Conservation (phyloP, 1,284 basidiomycete genomes). For the Boletus mariae region DNA sequence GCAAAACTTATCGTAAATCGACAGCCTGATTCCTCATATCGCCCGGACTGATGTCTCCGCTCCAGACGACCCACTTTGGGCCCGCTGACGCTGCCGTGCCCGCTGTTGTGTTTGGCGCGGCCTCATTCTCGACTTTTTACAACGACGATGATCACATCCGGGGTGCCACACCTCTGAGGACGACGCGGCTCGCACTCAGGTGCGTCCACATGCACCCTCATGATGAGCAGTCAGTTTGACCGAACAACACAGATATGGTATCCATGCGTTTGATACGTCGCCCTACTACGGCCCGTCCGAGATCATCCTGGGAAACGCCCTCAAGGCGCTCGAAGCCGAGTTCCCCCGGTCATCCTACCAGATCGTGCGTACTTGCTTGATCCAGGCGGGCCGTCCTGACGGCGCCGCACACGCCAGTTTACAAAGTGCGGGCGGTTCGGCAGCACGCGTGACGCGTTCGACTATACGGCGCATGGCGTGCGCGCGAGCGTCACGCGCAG, state of each 20-base stretch:
- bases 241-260: conserved; percentile 64
- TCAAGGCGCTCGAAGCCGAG: conserved; percentile 60
- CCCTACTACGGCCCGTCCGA: conserved; percentile 91
- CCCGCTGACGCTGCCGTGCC: conserved; percentile 38
- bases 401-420: conserved; percentile 41
- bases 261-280: conserved; percentile 88
- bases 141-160: conserved; percentile 61
- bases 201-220: conserved; percentile 30
- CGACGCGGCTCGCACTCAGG: conserved; percentile 79
- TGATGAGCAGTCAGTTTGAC: neutral
- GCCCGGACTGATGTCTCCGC: conserved; percentile 7
- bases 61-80: conserved; percentile 28
- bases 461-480: conserved; percentile 75
- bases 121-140: conserved; percentile 72
- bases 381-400: neutral
- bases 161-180: conserved; percentile 61
- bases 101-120: conserved; percentile 63
- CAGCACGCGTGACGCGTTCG: conserved; percentile 55
- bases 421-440: conserved; percentile 96
- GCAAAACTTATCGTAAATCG: conserved; percentile 18
- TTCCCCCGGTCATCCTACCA: conserved; percentile 81
- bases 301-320: conserved; percentile 76
- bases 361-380: conserved; percentile 46
- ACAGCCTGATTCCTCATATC: neutral
- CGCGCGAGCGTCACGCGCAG: conserved; percentile 70